Evolutionary conservation across 495 filamentous ascomycete species (phyloP).

Genomic region (Penicillium flavigenum): DNA sequence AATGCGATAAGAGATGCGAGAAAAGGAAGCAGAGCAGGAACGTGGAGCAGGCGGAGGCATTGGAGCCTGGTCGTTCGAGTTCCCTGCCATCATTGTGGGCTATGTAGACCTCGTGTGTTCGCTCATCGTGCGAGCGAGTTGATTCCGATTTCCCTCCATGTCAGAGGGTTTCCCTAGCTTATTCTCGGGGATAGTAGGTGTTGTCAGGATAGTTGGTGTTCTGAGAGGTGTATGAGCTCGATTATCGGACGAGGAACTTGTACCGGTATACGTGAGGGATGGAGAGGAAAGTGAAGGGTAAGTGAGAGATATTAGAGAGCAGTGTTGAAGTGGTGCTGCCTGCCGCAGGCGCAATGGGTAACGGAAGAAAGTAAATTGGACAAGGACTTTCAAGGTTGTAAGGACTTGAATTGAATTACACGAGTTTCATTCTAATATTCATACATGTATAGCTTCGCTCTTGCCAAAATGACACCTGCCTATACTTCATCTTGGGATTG

Average conservation of each 20-base stretch:
- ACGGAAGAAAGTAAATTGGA: too few relatives aligned
- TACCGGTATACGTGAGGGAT: neutral
- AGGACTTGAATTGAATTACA: neutral
- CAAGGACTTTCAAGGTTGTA: too few relatives aligned
- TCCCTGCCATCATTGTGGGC: too few relatives aligned
- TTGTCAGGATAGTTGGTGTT: neutral
- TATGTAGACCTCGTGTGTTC: neutral
- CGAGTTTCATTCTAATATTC: neutral
- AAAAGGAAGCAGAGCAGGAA: too few relatives aligned
- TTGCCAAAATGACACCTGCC: conserved; percentile 1
- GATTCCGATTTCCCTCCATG: neutral
- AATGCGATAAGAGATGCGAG: too few relatives aligned
- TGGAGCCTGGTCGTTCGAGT: too few relatives aligned
- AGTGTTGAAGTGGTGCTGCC: too few relatives aligned
- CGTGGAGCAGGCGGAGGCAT: too few relatives aligned
- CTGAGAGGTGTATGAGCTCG: neutral
- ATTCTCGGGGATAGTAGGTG: neutral
- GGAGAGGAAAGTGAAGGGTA: neutral
- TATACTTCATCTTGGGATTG: neutral
- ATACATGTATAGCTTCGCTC: neutral
- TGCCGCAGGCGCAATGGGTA: too few relatives aligned
- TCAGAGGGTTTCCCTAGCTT: neutral
- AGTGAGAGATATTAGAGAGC: neutral
- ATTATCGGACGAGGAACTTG: neutral
- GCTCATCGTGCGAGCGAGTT: neutral